These are phyloP conservation scores for Punica granatum DNA, from an alignment of 345 rosid genomes.

Conservation along the genomic window DNA sequence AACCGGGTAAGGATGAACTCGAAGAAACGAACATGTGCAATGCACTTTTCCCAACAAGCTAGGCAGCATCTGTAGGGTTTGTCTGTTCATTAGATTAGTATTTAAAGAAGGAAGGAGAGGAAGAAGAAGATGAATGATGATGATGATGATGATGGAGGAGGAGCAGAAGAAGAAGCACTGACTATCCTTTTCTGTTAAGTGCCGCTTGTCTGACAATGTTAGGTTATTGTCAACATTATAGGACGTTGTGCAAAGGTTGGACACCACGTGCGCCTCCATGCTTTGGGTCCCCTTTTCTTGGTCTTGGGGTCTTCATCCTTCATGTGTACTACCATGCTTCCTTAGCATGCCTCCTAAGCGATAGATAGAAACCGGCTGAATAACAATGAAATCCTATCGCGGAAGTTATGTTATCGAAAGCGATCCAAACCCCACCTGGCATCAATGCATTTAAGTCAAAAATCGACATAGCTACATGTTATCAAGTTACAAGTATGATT, in stretches of 20 bases:
- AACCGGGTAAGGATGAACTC: too few relatives aligned
- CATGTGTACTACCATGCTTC: conserved; percentile 1
- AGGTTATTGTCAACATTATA: too few relatives aligned
- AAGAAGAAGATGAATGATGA: neutral
- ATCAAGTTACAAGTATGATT: too few relatives aligned
- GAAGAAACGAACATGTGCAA: too few relatives aligned
- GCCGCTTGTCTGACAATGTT: too few relatives aligned
- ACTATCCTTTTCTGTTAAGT: too few relatives aligned
- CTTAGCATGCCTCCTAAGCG: neutral
- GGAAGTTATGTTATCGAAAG: neutral
- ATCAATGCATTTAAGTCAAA: neutral
- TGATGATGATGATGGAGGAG: too few relatives aligned
- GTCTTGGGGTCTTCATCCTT: neutral
- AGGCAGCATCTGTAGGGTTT: too few relatives aligned
- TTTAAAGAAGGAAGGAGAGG: neutral
- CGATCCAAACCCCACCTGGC: neutral
- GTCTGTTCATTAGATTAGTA: too few relatives aligned
- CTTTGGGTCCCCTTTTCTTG: neutral
- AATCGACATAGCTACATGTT: neutral
- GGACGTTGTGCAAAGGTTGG: neutral
- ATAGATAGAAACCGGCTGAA: neutral
- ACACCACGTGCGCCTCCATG: neutral
- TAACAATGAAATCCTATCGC: neutral
- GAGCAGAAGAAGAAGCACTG: too few relatives aligned
- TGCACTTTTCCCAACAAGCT: too few relatives aligned